Evolutionary conservation across 202 grass and related monocot species (phyloP).

Genomic region (Elaeis oleifera): DNA sequence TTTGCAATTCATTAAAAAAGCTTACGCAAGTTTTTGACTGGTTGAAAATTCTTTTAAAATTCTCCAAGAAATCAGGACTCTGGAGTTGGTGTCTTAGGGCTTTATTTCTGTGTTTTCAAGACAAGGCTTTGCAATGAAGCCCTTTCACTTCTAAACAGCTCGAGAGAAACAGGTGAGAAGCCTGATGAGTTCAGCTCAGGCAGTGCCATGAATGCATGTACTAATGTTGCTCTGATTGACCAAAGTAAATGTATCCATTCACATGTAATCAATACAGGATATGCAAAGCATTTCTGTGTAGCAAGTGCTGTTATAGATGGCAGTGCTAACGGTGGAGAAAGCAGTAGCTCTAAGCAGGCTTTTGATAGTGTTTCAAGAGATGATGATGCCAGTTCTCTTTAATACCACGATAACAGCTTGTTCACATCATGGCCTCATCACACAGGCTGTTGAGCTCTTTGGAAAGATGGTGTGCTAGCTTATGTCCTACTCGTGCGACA

Average conservation of each 20-base stretch:
- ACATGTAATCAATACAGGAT: conserved; percentile 33
- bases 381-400: conserved; percentile 32
- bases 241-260: conserved; percentile 35
- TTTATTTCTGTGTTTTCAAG: conserved; percentile 38
- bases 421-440: conserved; percentile 44
- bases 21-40: no score
- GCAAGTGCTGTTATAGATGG: conserved; percentile 43
- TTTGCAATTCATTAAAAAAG: no score
- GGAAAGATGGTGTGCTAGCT: conserved; percentile 29
- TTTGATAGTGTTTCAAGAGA: conserved; percentile 16
- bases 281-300: conserved; percentile 28
- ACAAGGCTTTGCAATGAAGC: conserved; percentile 23
- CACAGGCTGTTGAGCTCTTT: conserved; percentile 29
- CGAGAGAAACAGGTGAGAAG: conserved; percentile 20
- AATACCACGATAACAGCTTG: conserved; percentile 62
- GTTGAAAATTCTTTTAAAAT: no score
- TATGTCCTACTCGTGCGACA: conserved; percentile 37
- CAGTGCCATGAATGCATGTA: conserved; percentile 32
- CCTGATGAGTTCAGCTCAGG: conserved; percentile 42
- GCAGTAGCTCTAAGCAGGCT: conserved; percentile 17
- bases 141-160: conserved; percentile 28
- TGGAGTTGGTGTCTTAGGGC: no score
- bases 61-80: no score
- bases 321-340: conserved; percentile 47
- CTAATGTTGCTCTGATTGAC: conserved; percentile 32